These are phyloP conservation scores for Lipomyces yamanashiensis DNA, from an alignment of 805 yeast species.

Conservation along the genomic window DNA sequence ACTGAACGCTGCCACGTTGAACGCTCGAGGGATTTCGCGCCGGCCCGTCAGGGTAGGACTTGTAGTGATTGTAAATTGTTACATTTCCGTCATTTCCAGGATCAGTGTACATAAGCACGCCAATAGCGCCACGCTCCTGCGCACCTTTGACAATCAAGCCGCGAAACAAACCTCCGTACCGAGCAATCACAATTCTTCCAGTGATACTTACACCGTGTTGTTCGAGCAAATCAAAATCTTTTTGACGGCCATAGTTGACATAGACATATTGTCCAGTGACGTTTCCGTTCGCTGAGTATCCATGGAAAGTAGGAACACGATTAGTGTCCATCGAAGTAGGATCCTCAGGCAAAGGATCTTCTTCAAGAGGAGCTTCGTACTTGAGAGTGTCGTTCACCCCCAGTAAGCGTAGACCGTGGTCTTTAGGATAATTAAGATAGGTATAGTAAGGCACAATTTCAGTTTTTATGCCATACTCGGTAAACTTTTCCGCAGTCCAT, in stretches of 20 bases:
- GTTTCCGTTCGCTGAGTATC: slow-evolving; percentile 76
- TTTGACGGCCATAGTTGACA: slow-evolving; percentile 69
- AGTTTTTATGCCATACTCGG: slow-evolving; percentile 62
- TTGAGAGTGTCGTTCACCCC: slow-evolving; percentile 44
- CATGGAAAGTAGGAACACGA: slow-evolving; percentile 72
- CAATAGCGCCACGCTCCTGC: slow-evolving; percentile 69
- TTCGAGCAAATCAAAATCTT: slow-evolving; percentile 59
- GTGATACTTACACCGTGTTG: slow-evolving; percentile 54
- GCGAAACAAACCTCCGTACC: slow-evolving; percentile 70
- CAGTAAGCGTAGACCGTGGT: slow-evolving; percentile 56
- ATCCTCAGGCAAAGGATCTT: slow-evolving; percentile 59
- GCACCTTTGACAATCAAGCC: slow-evolving; percentile 80
- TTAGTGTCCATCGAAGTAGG: slow-evolving; percentile 54
- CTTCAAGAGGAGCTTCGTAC: slow-evolving; percentile 59
- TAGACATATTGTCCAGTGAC: slow-evolving; percentile 68
- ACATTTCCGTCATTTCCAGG: slow-evolving; percentile 61
- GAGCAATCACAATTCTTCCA: slow-evolving; percentile 66
- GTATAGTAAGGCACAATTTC: slow-evolving; percentile 62
- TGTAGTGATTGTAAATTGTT: slow-evolving; percentile 60
- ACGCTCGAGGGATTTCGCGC: slow-evolving; percentile 77
- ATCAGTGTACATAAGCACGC: slow-evolving; percentile 69
- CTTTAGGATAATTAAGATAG: slow-evolving; percentile 66
- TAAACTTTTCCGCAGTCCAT: slow-evolving; percentile 63
- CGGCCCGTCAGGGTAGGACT: slow-evolving; percentile 74
- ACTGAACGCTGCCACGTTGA: slow-evolving; percentile 77